Evolutionary conservation across 768 basidiomycete species (phyloP), one percentile per base, ranked within the genome.

Genomic region (Lentinus tigrinus): DNA sequence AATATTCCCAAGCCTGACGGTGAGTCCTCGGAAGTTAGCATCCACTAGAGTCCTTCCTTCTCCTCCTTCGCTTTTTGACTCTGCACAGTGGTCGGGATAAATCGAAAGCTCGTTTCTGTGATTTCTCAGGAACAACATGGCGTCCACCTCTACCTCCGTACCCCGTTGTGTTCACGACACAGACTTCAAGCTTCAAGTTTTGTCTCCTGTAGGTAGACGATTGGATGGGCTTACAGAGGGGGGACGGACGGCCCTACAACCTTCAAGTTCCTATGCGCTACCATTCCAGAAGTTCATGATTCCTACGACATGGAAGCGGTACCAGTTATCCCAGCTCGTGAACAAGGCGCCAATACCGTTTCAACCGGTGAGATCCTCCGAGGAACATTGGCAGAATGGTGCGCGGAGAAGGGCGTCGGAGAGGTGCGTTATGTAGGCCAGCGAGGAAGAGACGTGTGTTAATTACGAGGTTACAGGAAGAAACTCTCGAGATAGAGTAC

Each of bases 271-370:
- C 2, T 92, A 94, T 71, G 79, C 84, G 10, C 82, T 96, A 13
- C 94, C 90, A 0, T 80, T 86, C 1, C 91, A 95, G 71, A 93
- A 93, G 68, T 98, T 93, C 70, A 87, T 97, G 85, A 88, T 98
- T 16, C 96, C 97, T 1, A 78, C 86, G 0, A 76, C 83, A 71
- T 98, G 95, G 95, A 84, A 82, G 56, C 86, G 96, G n/a, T 98
- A 91, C 72, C 96, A 98, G 66, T 88, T 99, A 28, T 98, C 95
- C 1, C 94, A 98, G 60, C 87, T 98, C 43, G 86, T 99, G 57
- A 99, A 99, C 77, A 97, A 97, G 69, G 92, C 95, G n/a, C n/a
- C n/a, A n/a, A n/a, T n/a, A n/a, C n/a, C n/a, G n/a, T n/a, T n/a
- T n/a, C n/a, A n/a, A n/a, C n/a, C n/a, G 93, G 93, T n/a, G 85